These are phyloP conservation scores for Termitomyces sp. DNA, from an alignment of 768 basidiomycete genomes.

Conservation along the genomic window DNA sequence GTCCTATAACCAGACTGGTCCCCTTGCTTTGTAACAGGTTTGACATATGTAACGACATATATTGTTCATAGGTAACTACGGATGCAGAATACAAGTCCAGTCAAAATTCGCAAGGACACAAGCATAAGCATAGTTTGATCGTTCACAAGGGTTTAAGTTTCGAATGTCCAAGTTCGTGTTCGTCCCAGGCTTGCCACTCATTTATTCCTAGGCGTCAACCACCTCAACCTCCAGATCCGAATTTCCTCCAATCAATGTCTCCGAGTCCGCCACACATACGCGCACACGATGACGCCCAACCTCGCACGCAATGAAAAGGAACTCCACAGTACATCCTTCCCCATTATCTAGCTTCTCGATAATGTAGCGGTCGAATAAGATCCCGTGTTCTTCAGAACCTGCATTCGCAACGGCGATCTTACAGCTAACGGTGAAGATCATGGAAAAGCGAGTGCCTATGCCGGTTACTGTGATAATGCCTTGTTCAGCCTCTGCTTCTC, in stretches of 20 bases:
- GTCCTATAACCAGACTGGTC: too few species aligned
- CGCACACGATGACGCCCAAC: neutral
- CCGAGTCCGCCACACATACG: neutral
- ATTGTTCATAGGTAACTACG: too few species aligned
- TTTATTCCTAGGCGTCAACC: neutral
- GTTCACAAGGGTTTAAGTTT: too few species aligned
- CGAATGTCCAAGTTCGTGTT: too few species aligned
- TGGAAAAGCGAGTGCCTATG: neutral
- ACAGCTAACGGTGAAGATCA: neutral
- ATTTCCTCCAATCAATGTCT: neutral
- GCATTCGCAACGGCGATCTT: neutral
- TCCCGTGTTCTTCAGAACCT: neutral
- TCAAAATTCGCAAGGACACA: too few species aligned
- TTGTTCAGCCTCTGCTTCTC: neutral
- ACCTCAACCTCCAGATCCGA: neutral
- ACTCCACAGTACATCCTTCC: neutral
- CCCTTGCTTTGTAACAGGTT: too few species aligned
- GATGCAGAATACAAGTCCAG: too few species aligned
- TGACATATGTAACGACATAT: too few species aligned
- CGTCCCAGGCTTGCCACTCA: too few species aligned
- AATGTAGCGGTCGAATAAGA: neutral
- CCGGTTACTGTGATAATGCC: neutral
- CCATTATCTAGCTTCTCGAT: neutral
- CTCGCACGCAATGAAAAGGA: neutral
- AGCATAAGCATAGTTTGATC: too few species aligned